Evolutionary conservation across 352 stramenopile genomes (phyloP).

Genomic region (Phytophthora crassamura): DNA sequence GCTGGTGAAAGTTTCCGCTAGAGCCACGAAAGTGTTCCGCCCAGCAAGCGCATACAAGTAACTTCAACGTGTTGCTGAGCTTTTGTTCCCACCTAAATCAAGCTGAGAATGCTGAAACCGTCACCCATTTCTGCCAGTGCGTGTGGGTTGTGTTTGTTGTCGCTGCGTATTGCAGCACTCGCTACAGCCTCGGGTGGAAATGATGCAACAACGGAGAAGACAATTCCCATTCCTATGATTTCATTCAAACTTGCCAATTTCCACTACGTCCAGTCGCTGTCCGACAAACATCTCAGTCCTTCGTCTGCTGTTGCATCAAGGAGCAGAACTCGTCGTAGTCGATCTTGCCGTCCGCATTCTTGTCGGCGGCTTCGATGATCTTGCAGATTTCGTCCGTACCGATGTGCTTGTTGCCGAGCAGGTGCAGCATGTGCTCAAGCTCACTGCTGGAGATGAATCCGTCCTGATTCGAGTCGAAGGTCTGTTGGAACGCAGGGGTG

Average conservation of each 20-base stretch:
- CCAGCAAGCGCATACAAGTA: background rate
- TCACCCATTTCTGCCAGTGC: no score
- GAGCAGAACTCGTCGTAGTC: slow-evolving; percentile 88
- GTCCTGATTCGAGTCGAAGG: slow-evolving; percentile 76
- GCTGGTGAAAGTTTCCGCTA: background rate
- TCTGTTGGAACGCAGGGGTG: slow-evolving; percentile 30
- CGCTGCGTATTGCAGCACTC: background rate
- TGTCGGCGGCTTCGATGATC: slow-evolving; percentile 80
- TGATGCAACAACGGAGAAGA: no score
- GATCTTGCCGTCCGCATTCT: slow-evolving; percentile 86
- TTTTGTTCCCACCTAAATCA: background rate
- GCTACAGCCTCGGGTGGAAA: background rate
- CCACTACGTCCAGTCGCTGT: background rate
- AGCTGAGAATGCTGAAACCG: no score
- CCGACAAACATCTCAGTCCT: slow-evolving; percentile 1
- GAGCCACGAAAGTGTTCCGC: slow-evolving; percentile 2
- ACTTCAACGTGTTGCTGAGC: slow-evolving; percentile 3
- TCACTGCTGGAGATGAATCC: slow-evolving; percentile 76
- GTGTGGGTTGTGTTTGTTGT: no score
- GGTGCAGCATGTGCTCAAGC: slow-evolving; percentile 64
- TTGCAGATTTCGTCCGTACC: slow-evolving; percentile 52
- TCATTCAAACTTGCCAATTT: background rate
- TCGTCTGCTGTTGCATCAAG: slow-evolving; percentile 53
- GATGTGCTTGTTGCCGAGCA: slow-evolving; percentile 64
- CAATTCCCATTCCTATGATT: no score